These are phyloP conservation scores for Saccharomycopsis fibuligera DNA, from an alignment of 805 yeast species.

Conservation along the genomic window DNA sequence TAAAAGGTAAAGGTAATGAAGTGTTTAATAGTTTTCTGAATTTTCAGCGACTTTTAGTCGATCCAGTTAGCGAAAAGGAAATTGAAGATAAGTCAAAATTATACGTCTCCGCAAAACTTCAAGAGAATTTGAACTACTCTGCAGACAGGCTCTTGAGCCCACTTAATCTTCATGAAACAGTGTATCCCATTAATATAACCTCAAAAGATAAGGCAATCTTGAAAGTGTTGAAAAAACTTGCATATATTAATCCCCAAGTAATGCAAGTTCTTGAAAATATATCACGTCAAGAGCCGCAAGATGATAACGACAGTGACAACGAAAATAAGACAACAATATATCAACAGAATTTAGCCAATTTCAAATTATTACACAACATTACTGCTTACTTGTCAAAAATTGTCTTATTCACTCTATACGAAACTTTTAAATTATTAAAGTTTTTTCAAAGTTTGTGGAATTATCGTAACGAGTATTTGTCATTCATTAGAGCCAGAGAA, in stretches of 20 bases:
- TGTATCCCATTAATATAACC: slow-evolving; percentile 12
- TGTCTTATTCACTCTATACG: slow-evolving; percentile 14
- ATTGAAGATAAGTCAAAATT: neutral
- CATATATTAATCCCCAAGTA: slow-evolving; percentile 11
- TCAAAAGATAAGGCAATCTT: slow-evolving; percentile 8
- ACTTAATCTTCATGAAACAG: neutral
- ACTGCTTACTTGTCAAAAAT: slow-evolving; percentile 12
- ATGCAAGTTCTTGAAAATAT: slow-evolving; percentile 3
- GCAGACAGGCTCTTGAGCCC: neutral
- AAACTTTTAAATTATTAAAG: slow-evolving; percentile 15
- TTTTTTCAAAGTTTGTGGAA: slow-evolving; percentile 20
- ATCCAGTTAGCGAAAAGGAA: neutral
- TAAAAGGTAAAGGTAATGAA: slow-evolving; percentile 7
- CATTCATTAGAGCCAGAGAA: slow-evolving; percentile 13
- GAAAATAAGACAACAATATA: neutral
- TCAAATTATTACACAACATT: slow-evolving; percentile 3
- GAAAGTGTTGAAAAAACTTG: slow-evolving; percentile 5
- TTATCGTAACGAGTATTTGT: slow-evolving; percentile 16
- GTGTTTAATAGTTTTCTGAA: slow-evolving; percentile 14
- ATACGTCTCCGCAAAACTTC: neutral
- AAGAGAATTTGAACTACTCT: neutral
- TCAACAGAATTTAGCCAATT: slow-evolving; percentile 5
- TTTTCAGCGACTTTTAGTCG: slow-evolving; percentile 12
- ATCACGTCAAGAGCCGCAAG: neutral
- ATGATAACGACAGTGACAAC: neutral